Evolutionary conservation across 768 basidiomycete species (phyloP).

Genomic region (Lactarius pseudohatsudake): DNA sequence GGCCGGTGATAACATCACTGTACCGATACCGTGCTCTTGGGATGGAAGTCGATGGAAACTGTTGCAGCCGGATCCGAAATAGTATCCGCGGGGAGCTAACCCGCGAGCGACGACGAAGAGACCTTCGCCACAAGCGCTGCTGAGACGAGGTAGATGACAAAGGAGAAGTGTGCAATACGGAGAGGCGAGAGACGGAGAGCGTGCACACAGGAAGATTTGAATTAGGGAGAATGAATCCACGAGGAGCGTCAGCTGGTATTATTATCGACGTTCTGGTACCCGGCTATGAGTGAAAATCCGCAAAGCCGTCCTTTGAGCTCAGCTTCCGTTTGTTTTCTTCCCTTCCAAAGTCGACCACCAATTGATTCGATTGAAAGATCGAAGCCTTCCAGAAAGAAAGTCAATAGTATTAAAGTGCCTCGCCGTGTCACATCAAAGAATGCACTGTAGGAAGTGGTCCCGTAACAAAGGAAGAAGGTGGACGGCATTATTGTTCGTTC

Average conservation of each 20-base stretch:
- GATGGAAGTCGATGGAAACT: background rate
- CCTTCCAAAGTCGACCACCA: slow-evolving; percentile 2
- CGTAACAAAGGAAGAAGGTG: background rate
- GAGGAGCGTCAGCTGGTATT: no score
- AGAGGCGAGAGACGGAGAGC: background rate
- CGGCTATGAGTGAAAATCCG: background rate
- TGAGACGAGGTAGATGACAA: background rate
- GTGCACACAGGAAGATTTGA: slow-evolving; percentile 22
- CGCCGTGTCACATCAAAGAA: background rate
- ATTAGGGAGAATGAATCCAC: background rate
- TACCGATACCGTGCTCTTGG: background rate
- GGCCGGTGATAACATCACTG: background rate
- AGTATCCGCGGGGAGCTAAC: slow-evolving; percentile 10
- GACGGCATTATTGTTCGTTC: background rate
- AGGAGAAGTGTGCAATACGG: background rate
- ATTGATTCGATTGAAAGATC: background rate
- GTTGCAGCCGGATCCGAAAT: background rate
- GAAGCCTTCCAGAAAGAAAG: background rate
- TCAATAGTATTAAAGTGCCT: slow-evolving; percentile 1
- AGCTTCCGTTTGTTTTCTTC: slow-evolving; percentile 6
- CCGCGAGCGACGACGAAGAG: slow-evolving; percentile 13
- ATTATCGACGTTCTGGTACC: background rate
- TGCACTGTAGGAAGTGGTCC: slow-evolving; percentile 1
- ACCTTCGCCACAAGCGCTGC: slow-evolving; percentile 7
- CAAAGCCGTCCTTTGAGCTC: background rate